Evolutionary conservation across 768 basidiomycete genomes (phyloP).

Genomic region (Gyrodon lividus): DNA sequence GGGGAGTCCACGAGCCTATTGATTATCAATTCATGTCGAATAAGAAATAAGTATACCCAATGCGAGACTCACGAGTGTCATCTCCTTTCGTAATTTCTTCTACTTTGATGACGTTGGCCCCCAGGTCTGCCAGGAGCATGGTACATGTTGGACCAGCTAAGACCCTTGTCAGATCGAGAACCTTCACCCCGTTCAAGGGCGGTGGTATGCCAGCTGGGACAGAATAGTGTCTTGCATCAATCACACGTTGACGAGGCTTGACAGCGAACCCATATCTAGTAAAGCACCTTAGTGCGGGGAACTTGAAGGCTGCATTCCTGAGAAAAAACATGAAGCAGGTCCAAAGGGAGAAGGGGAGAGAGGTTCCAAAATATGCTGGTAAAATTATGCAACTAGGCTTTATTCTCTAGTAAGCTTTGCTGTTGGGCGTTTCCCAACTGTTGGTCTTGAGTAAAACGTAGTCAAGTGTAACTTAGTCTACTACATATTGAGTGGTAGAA

Average conservation of each 20-base stretch:
- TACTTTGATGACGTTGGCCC: constrained; percentile 92
- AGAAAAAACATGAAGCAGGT: constrained; percentile 7
- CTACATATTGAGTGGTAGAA: too few species aligned
- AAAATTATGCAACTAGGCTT: not conserved
- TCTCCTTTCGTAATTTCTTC: constrained; percentile 81
- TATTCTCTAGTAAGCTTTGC: not conserved
- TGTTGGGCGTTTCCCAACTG: too few species aligned
- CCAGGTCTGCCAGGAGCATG: constrained; percentile 89
- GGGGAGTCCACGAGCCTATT: constrained; percentile 65
- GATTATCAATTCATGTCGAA: constrained; percentile 14
- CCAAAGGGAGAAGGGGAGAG: not conserved
- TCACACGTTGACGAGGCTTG: constrained; percentile 1
- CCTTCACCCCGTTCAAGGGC: constrained; percentile 74
- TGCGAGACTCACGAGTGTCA: constrained; percentile 68
- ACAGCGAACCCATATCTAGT: not conserved
- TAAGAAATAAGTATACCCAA: constrained; percentile 6
- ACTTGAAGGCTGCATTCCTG: not conserved
- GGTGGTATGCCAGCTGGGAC: constrained; percentile 57
- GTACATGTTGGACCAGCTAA: constrained; percentile 92
- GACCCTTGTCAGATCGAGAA: constrained; percentile 89
- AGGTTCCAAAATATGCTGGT: not conserved
- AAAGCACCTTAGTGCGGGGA: not conserved
- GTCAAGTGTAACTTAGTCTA: too few species aligned
- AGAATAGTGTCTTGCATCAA: constrained; percentile 14
- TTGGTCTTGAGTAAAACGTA: too few species aligned